A percentile compares a stretch with the other conserved stretches of the same genome.
Evolutionary conservation across 257 asterid genomes (phyloP).

Genomic region (Apocynum venetum): DNA sequence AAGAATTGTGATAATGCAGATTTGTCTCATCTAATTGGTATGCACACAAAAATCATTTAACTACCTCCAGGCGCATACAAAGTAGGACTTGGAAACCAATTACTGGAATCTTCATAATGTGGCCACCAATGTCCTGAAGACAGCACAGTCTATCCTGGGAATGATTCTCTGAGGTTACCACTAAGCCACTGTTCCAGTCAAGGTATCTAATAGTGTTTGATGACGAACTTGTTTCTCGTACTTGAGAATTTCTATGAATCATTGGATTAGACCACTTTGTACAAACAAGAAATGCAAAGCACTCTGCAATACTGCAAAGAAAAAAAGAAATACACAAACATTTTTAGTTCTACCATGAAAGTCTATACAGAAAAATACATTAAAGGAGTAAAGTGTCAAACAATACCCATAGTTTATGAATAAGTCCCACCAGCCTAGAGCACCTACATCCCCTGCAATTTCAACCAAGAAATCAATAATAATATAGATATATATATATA

Average conservation of each 20-base stretch:
- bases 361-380: slow-evolving; percentile 12
- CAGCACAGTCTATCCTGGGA: slow-evolving; percentile 62
- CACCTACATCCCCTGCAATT: slow-evolving; percentile 68
- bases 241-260: slow-evolving; percentile 62
- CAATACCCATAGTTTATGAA: slow-evolving; percentile 86
- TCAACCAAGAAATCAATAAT: background rate
- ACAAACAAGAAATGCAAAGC: slow-evolving; percentile 99
- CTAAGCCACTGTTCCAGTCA: slow-evolving; percentile 76
- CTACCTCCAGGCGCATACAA: slow-evolving; percentile 95
- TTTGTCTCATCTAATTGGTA: background rate
- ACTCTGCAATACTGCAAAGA: slow-evolving; percentile 79
- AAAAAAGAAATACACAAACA: slow-evolving; percentile 16
- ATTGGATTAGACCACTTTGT: slow-evolving; percentile 96
- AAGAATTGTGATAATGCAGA: slow-evolving; percentile 11
- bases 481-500: background rate
- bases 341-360: slow-evolving; percentile 27
- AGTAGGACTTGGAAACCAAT: slow-evolving; percentile 84
- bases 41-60: slow-evolving; percentile 15
- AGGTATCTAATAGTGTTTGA: slow-evolving; percentile 63
- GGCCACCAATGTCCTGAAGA: slow-evolving; percentile 94
- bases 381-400: slow-evolving; percentile 3
- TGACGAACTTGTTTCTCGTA: slow-evolving; percentile 71
- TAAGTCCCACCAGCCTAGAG: slow-evolving; percentile 99
- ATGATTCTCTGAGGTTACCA: slow-evolving; percentile 63
- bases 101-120: slow-evolving; percentile 85